phyloP scores from a whole-genome alignment of 2,329 filamentous ascomycete species.

The Diaporthe sp. region DNA sequence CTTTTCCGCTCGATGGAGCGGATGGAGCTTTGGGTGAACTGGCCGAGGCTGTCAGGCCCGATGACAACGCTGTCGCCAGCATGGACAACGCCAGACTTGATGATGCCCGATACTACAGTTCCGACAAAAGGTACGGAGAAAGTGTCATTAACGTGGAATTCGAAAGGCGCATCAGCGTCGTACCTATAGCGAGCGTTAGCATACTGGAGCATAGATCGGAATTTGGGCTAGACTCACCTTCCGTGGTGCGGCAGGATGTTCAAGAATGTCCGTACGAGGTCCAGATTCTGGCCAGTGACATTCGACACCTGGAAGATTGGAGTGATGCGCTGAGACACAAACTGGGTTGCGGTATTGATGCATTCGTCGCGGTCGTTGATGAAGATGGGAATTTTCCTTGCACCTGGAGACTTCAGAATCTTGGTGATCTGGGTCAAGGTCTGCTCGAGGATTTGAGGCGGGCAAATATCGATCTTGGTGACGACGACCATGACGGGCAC shows the following conservation, averaged over 20 bases:
- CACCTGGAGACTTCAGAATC: slow-evolving; percentile 94
- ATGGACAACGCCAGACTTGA: slow-evolving; percentile 90
- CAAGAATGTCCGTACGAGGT: slow-evolving; percentile 91
- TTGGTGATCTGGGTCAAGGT: slow-evolving; percentile 92
- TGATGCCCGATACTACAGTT: slow-evolving; percentile 94
- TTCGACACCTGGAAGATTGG: slow-evolving; percentile 99
- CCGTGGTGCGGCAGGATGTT: slow-evolving; percentile 97
- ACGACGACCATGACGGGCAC: slow-evolving; percentile 98
- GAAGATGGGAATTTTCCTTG: slow-evolving; percentile 95
- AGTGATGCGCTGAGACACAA: slow-evolving; percentile 94
- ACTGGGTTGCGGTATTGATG: slow-evolving; percentile 95
- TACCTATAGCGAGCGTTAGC: slow-evolving; percentile 66
- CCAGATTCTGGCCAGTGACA: slow-evolving; percentile 91
- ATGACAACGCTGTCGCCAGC: slow-evolving; percentile 91
- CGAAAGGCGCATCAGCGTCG: slow-evolving; percentile 87
- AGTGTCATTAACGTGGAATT: slow-evolving; percentile 96
- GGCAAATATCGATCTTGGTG: slow-evolving; percentile 98
- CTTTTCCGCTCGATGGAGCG: slow-evolving; percentile 96
- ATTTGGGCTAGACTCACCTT: slow-evolving; percentile 49
- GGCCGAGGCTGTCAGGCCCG: slow-evolving; percentile 90
- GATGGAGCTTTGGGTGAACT: slow-evolving; percentile 89
- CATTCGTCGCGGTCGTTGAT: slow-evolving; percentile 93
- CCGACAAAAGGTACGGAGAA: slow-evolving; percentile 98
- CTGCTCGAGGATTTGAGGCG: slow-evolving; percentile 93
- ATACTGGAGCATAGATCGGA: neutral